Conservation (phyloP, 2,329 filamentous ascomycete species). For the Penicillium sp. region DNA sequence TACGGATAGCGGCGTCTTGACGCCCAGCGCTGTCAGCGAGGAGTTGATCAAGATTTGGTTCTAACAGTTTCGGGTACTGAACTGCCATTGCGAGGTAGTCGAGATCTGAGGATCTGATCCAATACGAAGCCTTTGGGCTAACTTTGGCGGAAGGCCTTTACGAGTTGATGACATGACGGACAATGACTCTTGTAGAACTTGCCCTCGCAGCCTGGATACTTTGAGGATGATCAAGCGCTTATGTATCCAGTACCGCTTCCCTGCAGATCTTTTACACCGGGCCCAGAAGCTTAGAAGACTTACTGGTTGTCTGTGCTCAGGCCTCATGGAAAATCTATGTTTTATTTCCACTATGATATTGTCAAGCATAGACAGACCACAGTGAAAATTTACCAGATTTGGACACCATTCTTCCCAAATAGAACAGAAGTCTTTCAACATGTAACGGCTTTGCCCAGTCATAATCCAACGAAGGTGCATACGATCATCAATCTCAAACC, state of each 20-base stretch:
- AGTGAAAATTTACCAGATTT: not conserved
- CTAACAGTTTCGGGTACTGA: constrained; percentile 14
- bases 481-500: not conserved
- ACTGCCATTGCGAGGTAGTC: too few relatives aligned
- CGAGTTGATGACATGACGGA: constrained; percentile 14
- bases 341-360: not conserved
- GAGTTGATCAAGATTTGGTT: constrained; percentile 62
- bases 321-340: not conserved
- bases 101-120: too few relatives aligned
- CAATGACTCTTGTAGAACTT: constrained; percentile 4
- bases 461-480: not conserved
- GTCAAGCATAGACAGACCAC: not conserved
- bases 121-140: not conserved
- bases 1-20: constrained; percentile 59
- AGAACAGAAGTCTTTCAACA: not conserved
- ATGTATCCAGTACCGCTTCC: not conserved
- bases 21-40: constrained; percentile 61
- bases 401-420: not conserved
- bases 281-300: not conserved
- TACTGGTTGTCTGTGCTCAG: not conserved
- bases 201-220: not conserved
- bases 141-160: constrained; percentile 4
- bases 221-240: not conserved
- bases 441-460: not conserved
- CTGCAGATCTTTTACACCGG: not conserved